phyloP scores from a whole-genome alignment of 352 stramenopile genomes.

The Phytopythium chamaehyphon region DNA sequence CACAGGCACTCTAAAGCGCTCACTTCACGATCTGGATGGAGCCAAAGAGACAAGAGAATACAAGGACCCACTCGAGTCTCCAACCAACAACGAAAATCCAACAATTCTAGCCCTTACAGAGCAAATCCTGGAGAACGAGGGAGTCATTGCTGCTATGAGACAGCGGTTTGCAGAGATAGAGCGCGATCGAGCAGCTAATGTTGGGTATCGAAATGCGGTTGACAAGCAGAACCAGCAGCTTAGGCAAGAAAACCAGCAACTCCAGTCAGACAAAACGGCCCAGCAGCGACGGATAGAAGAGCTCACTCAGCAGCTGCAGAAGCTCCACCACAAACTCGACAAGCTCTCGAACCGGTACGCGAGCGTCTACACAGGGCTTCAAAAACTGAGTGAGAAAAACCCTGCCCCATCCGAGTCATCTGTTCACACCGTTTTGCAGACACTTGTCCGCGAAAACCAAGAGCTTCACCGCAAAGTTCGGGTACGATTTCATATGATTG shows the following conservation, averaged over 20 bases:
- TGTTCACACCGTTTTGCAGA: constrained; percentile 46
- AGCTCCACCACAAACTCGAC: constrained; percentile 60
- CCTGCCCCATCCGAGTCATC: constrained; percentile 8
- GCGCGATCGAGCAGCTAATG: constrained; percentile 27
- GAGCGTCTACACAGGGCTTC: constrained; percentile 44
- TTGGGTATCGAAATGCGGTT: constrained; percentile 19
- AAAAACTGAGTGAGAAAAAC: constrained; percentile 42
- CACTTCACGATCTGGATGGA: neutral
- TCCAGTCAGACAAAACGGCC: constrained; percentile 30
- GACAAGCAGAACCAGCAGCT: constrained; percentile 38
- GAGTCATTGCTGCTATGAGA: constrained; percentile 41
- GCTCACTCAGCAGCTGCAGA: constrained; percentile 33
- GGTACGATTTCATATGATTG: constrained; percentile 11
- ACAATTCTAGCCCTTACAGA: neutral
- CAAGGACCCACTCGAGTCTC: neutral
- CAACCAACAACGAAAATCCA: neutral
- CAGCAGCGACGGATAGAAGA: constrained; percentile 38
- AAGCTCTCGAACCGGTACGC: constrained; percentile 63
- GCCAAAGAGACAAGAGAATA: neutral
- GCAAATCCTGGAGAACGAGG: constrained; percentile 26
- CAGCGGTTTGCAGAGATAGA: constrained; percentile 42
- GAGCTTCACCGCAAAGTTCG: constrained; percentile 59
- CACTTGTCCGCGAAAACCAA: constrained; percentile 64
- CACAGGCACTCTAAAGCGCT: constrained; percentile 22
- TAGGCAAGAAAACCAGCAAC: constrained; percentile 30